Base-by-base conservation (phyloP, 805 yeast species). In the Yamadazyma sp. region DNA sequence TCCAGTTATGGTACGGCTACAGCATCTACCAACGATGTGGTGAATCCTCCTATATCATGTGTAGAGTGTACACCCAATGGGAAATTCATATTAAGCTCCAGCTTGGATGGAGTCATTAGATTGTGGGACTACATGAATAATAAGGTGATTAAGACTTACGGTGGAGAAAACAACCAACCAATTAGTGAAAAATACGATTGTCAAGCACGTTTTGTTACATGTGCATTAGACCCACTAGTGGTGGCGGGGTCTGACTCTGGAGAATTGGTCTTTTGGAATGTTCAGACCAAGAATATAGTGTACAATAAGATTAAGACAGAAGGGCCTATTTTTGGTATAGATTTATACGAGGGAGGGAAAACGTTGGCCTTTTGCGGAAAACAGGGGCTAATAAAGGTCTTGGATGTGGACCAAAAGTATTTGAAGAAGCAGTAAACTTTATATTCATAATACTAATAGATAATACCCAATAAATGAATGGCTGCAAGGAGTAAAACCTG, bases 51-150 rank as follows among this genome's bases (percentile, higher is more conserved):
- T 0, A 82, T 91, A 4, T 75, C 86, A 15, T 71, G 74, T 46
- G 90, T 88, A 2, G 67, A 71, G 39, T 77, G 86, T 48, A 76
- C 93, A 0, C 90, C 90, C 4, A 91, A 90, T 57, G 89, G 93
- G 11, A 80, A 78, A 47, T 89, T 74, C 50, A 70, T 91, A 3
- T 63, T 88, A 28, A 85, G 93, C 23, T 78, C 88, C 14, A 79
- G 95, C 11, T 63, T 86, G 40, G 96, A 89, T 57, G 96, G 96
- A 3, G 64, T 72, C 3, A 65, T 89, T 3, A 67, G 91, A 42
- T 55, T 90, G 23, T 90, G 96, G 96, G 93, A 88, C 59, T 88
- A 85, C 59, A 78, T 86, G 76, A 73, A 78, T 47, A 86, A 87
- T 52, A 75, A 73, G 46, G 90, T 87, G 16, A 84, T 87, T 22